Evolutionary conservation across 768 basidiomycete genomes (phyloP).

Genomic region (Phanerochaete carnosa): DNA sequence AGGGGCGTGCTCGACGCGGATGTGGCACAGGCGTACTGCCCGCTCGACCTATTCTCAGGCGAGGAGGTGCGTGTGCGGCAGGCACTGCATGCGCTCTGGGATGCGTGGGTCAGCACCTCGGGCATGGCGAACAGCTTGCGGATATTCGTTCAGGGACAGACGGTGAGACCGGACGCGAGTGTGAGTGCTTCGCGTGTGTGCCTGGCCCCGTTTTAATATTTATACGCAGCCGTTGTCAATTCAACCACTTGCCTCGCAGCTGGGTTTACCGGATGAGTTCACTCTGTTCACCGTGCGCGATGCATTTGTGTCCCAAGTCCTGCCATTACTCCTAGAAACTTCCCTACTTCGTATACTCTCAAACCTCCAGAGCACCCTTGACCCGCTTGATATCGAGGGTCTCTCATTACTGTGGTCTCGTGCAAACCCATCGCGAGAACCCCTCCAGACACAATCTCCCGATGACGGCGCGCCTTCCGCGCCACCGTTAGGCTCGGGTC

Average conservation of each 20-base stretch:
- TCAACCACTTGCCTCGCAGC: slow-evolving; percentile 18
- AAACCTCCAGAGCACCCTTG: slow-evolving; percentile 70
- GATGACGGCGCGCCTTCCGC: slow-evolving; percentile 3
- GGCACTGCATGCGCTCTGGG: slow-evolving; percentile 72
- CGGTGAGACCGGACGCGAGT: slow-evolving; percentile 58
- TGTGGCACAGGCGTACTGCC: slow-evolving; percentile 63
- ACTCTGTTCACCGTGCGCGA: slow-evolving; percentile 35
- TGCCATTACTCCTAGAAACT: slow-evolving; percentile 45
- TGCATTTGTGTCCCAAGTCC: slow-evolving; percentile 47
- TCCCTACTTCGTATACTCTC: slow-evolving; percentile 53
- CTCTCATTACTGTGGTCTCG: slow-evolving; percentile 36
- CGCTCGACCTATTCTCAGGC: slow-evolving; percentile 85
- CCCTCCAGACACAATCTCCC: background rate
- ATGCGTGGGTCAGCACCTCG: slow-evolving; percentile 61
- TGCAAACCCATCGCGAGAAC: background rate
- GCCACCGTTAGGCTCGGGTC: slow-evolving; percentile 14
- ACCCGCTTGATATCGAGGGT: slow-evolving; percentile 84
- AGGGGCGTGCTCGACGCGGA: slow-evolving; percentile 37
- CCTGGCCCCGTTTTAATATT: background rate
- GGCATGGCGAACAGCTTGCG: slow-evolving; percentile 80
- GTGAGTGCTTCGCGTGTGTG: slow-evolving; percentile 19
- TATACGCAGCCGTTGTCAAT: slow-evolving; percentile 14
- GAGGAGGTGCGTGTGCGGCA: slow-evolving; percentile 54
- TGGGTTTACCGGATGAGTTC: slow-evolving; percentile 6
- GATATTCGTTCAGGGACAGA: slow-evolving; percentile 67